Percentiles rank a stretch among this genome's conserved stretches.
Evolutionary conservation across 31 red algal genomes (phyloP).

Genomic region (Bonnemaisonia californica): DNA sequence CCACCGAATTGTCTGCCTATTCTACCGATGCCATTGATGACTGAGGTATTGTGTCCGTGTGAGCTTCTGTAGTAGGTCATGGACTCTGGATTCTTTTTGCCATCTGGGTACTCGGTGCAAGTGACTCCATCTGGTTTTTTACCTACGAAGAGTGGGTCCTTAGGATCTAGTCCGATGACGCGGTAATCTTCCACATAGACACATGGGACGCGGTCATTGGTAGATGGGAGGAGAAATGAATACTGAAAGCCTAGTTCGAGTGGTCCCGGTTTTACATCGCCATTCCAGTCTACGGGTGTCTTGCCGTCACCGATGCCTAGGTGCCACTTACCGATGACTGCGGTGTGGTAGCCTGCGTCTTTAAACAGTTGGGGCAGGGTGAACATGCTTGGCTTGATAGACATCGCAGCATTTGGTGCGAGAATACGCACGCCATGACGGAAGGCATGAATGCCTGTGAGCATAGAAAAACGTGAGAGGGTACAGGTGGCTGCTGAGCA

Average conservation of each 20-base stretch:
- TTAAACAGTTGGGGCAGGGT: conserved; percentile 29
- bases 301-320: conserved; percentile 19
- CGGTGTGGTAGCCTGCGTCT: conserved; percentile 34
- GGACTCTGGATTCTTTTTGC: not conserved
- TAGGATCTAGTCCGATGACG: conserved; percentile 15
- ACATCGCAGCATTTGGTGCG: not conserved
- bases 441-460: not conserved
- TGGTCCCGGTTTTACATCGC: conserved; percentile 28
- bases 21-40: conserved; percentile 20
- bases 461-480: not conserved
- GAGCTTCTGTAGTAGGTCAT: conserved; percentile 9
- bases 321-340: conserved; percentile 44
- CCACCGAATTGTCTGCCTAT: conserved; percentile 17
- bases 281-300: conserved; percentile 29
- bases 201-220: conserved; percentile 27
- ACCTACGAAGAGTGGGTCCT: conserved; percentile 23
- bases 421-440: conserved; percentile 8
- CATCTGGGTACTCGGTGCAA: conserved; percentile 1
- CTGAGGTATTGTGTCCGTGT: conserved; percentile 29
- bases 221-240: conserved; percentile 18
- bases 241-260: conserved; percentile 28
- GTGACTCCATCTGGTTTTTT: conserved; percentile 9
- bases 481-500: conserved; percentile 25
- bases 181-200: conserved; percentile 17
- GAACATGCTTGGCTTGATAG: not conserved